Evolutionary conservation across 768 basidiomycete genomes (phyloP), one percentile per base, ranked within the genome.

Genomic region (Lentinula guzmanii): DNA sequence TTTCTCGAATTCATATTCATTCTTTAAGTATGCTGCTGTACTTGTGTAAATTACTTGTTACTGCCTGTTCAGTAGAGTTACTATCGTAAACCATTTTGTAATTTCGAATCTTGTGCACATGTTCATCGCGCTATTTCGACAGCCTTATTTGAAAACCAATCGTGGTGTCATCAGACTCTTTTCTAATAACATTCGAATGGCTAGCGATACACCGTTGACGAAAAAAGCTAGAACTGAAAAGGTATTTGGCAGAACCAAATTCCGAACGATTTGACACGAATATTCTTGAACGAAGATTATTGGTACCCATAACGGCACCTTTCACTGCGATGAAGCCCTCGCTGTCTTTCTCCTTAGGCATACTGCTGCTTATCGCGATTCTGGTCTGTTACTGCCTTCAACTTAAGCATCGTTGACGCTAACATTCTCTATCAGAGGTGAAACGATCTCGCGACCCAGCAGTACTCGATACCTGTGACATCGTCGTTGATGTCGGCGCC

Each of bases 281-380:
- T 16, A n/a, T 39, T 10, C 21, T 15, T 43, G 13, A 28, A 11
- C 34, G 9, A 31, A 60, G 91, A 74, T 86, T 43, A 96, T 98
- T 68, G 95, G 95, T 37, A 97, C 95, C 1, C 95, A 98, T 73
- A 93, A 90, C 62, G 95, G 95, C 16, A 93, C 93, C 0, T 98
- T 98, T 71, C 95, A 99, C 68, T 95, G 93, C 72, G 96, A 99
- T 68, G 96, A 99, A 76, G 94, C 95, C 0, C 82, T 98, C 35
- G 97, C 96, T 0, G 91, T 96, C 16, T 95, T 89, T 72, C 81
- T 99, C 64, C 79, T 99, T 34, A 86, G 86, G 53, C 85, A 85
- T 66, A 95, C 94, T 1, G 74, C 82, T 16, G 75, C 82, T 8
- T 99, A 91, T 74, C 83, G 80, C 42, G 81, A 86, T 70, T 88